Conservation (phyloP, 306 rosid genomes). For the Prunus armeniaca region DNA sequence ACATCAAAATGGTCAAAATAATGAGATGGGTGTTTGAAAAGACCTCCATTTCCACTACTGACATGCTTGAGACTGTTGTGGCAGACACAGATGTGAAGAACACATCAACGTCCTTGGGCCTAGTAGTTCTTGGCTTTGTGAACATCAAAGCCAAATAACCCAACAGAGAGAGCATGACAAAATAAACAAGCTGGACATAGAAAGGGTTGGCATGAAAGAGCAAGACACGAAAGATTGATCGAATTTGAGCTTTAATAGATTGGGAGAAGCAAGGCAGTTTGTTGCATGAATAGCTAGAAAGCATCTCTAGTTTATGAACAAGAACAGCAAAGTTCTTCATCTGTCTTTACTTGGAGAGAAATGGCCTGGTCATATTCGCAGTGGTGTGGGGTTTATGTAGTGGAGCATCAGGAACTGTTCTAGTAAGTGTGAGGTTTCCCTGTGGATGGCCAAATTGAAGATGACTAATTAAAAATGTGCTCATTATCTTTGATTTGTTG, state of each 20-base stretch:
- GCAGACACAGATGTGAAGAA: slow-evolving; percentile 80
- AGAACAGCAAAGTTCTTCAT: not conserved
- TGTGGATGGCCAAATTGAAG: not conserved
- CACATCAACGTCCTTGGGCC: slow-evolving; percentile 34
- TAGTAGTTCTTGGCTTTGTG: slow-evolving; percentile 30
- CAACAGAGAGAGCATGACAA: slow-evolving; percentile 33
- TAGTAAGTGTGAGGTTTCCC: not conserved
- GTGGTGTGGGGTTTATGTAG: not conserved
- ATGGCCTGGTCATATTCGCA: not conserved
- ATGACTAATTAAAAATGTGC: too few species aligned
- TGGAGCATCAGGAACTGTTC: not conserved
- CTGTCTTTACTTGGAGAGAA: not conserved
- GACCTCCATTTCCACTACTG: slow-evolving; percentile 58
- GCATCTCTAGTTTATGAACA: not conserved
- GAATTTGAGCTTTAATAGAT: not conserved
- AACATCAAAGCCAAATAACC: slow-evolving; percentile 52
- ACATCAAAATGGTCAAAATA: slow-evolving; percentile 53
- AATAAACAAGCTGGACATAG: slow-evolving; percentile 36
- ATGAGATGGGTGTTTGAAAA: slow-evolving; percentile 51
- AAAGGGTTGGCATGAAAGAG: slow-evolving; percentile 16
- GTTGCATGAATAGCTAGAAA: not conserved
- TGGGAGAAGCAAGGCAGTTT: not conserved
- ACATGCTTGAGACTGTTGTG: slow-evolving; percentile 72
- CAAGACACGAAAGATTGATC: not conserved
- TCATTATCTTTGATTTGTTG: too few species aligned